Evolutionary conservation across 1,284 basidiomycete species (phyloP).

Genomic region (Heterobasidion parviporum): DNA sequence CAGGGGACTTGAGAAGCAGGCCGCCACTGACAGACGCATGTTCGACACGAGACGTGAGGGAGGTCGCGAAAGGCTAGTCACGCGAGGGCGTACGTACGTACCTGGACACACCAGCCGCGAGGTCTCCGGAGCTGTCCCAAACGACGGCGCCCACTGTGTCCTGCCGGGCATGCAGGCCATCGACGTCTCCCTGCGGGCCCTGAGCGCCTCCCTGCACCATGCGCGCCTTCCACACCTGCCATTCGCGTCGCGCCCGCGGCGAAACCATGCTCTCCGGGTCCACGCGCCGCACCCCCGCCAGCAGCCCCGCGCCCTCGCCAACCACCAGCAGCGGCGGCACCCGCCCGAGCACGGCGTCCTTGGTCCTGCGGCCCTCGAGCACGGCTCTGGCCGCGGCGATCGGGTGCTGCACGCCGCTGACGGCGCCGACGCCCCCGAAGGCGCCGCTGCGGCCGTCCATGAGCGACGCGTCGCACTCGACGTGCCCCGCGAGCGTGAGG

Average conservation of each 20-base stretch:
- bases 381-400: conserved; percentile 49
- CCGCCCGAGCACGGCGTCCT: conserved; percentile 35
- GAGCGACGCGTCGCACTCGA: conserved; percentile 73
- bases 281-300: conserved; percentile 35
- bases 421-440: conserved; percentile 54
- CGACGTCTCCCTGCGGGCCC: not conserved
- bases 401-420: conserved; percentile 61
- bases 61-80: not conserved
- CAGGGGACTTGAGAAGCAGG: conserved; percentile 60
- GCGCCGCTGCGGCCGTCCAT: conserved; percentile 40
- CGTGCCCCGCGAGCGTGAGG: conserved; percentile 54
- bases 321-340: conserved; percentile 62
- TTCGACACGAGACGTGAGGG: not conserved
- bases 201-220: conserved; percentile 12
- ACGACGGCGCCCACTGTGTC: conserved; percentile 73
- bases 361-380: not conserved
- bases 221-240: conserved; percentile 53
- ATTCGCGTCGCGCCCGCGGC: conserved; percentile 40
- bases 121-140: conserved; percentile 31
- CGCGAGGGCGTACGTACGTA: conserved; percentile 15
- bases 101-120: conserved; percentile 74
- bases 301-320: conserved; percentile 41
- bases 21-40: conserved; percentile 46
- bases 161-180: conserved; percentile 32
- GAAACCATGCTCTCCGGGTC: conserved; percentile 37